Evolutionary conservation across 2,329 filamentous ascomycete species (phyloP).

Genomic region (Incumbomyces lentus): DNA sequence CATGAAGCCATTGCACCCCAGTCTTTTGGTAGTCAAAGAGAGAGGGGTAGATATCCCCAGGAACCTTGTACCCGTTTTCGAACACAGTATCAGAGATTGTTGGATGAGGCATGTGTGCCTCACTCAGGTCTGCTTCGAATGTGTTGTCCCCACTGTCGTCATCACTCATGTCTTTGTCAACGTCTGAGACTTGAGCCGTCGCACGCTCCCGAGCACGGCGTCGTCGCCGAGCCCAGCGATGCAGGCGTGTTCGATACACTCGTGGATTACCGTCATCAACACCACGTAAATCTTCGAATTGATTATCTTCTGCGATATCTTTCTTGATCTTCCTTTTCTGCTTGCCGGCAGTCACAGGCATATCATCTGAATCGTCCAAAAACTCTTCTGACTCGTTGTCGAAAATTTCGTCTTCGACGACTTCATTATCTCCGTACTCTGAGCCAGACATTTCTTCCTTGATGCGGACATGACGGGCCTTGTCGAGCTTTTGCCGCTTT

Average conservation of each 20-base stretch:
- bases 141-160: conserved; percentile 25
- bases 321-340: conserved; percentile 17
- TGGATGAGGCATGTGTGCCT: conserved; percentile 83
- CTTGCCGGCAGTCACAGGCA: conserved; percentile 17
- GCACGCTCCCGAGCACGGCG: conserved; percentile 47
- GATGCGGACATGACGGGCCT: conserved; percentile 17
- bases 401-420: conserved; percentile 12
- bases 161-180: conserved; percentile 30
- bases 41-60: conserved; percentile 84
- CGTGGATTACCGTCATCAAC: conserved; percentile 84
- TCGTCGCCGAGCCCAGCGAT: conserved; percentile 61
- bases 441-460: conserved; percentile 29
- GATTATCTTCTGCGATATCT: conserved; percentile 27
- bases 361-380: conserved; percentile 14
- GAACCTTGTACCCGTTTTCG: conserved; percentile 65
- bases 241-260: conserved; percentile 65
- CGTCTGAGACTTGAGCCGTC: conserved; percentile 23
- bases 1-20: conserved; percentile 90
- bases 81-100: conserved; percentile 66
- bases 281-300: conserved; percentile 47
- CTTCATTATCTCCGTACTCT: conserved; percentile 20
- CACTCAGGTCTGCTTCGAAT: conserved; percentile 32
- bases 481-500: conserved; percentile 29
- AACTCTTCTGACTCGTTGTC: conserved; percentile 26
- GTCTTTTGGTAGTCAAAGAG: conserved; percentile 97